Evolutionary conservation across 805 yeast species (phyloP).

Genomic region (Priceomyces castillae): DNA sequence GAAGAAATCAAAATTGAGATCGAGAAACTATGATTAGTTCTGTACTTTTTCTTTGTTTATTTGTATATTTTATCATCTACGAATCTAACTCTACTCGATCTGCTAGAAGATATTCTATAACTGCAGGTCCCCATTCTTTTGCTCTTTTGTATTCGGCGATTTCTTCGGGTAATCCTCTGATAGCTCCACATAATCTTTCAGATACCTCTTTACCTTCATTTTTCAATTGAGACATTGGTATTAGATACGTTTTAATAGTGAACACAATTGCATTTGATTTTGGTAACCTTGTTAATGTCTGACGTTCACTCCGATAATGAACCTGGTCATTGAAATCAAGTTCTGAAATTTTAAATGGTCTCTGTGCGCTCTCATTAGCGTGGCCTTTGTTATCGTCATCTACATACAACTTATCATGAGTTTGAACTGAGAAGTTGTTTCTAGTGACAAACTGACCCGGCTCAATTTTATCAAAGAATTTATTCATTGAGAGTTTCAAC

Average conservation of each 20-base stretch:
- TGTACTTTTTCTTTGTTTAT: neutral
- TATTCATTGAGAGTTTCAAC: conserved; percentile 39
- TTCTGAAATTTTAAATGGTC: conserved; percentile 24
- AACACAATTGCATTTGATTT: conserved; percentile 37
- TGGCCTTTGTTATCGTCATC: conserved; percentile 42
- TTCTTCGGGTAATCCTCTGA: conserved; percentile 58
- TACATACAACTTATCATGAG: conserved; percentile 33
- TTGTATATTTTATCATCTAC: neutral
- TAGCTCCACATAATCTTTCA: conserved; percentile 58
- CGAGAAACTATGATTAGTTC: conserved; percentile 16
- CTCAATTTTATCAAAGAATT: conserved; percentile 33
- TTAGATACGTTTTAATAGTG: conserved; percentile 40
- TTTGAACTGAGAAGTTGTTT: conserved; percentile 41
- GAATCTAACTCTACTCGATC: neutral
- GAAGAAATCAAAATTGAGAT: conserved; percentile 53
- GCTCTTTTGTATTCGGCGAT: conserved; percentile 62
- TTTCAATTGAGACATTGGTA: conserved; percentile 33
- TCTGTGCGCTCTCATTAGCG: conserved; percentile 23
- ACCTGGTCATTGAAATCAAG: conserved; percentile 39
- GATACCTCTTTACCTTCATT: conserved; percentile 35
- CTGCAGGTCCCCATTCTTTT: conserved; percentile 70
- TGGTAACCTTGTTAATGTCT: conserved; percentile 38
- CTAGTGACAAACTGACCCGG: conserved; percentile 41
- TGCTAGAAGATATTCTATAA: conserved; percentile 26
- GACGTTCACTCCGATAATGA: conserved; percentile 44